phyloP scores from a whole-genome alignment of 1,284 basidiomycete species.

The Mrakiaceae sp. region DNA sequence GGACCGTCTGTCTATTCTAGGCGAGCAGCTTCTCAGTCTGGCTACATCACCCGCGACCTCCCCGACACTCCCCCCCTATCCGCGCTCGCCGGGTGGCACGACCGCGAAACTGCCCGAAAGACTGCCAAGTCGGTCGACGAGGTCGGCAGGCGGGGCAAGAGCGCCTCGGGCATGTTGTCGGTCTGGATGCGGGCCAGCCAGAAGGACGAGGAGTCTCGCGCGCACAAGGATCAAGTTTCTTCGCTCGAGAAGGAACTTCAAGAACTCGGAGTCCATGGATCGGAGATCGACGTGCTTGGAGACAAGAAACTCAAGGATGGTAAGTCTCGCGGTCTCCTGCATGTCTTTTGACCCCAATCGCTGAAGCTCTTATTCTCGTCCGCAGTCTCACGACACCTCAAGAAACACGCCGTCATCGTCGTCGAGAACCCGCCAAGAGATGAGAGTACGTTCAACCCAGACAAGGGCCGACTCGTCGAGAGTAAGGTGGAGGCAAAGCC shows the following conservation, averaged over 20 bases:
- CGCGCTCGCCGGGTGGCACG: slow-evolving; percentile 27
- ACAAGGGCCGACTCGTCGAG: too few species aligned
- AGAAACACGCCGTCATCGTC: slow-evolving; percentile 15
- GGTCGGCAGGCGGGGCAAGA: slow-evolving; percentile 18
- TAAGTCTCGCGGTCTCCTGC: too few species aligned
- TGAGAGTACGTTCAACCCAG: too few species aligned
- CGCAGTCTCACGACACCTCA: not conserved
- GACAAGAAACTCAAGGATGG: not conserved
- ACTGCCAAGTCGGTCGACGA: slow-evolving; percentile 31
- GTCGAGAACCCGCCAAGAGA: slow-evolving; percentile 17
- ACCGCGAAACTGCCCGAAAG: slow-evolving; percentile 25
- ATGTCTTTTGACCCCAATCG: too few species aligned
- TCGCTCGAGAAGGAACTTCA: slow-evolving; percentile 30
- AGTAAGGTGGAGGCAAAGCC: too few species aligned
- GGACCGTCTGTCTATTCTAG: too few species aligned
- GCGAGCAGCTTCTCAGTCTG: slow-evolving; percentile 15
- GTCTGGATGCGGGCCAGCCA: slow-evolving; percentile 30
- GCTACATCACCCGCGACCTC: slow-evolving; percentile 31
- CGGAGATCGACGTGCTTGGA: not conserved
- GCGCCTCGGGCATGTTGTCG: slow-evolving; percentile 25
- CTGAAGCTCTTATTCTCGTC: too few species aligned
- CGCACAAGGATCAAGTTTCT: not conserved
- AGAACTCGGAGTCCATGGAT: slow-evolving; percentile 26
- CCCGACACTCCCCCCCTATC: slow-evolving; percentile 29
- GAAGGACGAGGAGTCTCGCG: slow-evolving; percentile 46